Evolutionary conservation across 306 rosid genomes (phyloP).

Genomic region (Hippophae rhamnoides): DNA sequence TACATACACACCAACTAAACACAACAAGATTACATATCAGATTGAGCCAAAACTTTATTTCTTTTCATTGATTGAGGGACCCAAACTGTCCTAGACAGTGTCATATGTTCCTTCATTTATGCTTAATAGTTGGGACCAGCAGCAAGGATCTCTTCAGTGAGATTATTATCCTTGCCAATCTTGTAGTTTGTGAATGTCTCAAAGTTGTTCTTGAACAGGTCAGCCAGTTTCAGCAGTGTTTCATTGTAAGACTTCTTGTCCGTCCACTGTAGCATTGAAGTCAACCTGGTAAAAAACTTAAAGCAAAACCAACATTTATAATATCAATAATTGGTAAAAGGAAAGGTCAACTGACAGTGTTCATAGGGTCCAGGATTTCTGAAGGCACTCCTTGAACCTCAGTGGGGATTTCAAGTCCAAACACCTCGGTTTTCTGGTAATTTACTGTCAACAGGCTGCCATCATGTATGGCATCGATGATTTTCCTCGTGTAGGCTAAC

Average conservation of each 20-base stretch:
- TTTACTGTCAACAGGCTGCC: constrained; percentile 52
- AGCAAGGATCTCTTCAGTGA: constrained; percentile 72
- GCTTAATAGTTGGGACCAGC: constrained; percentile 58
- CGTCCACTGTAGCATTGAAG: constrained; percentile 45
- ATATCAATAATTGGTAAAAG: too few relatives aligned
- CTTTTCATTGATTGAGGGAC: not conserved
- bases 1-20: not conserved
- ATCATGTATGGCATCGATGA: constrained; percentile 80
- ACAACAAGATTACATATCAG: not conserved
- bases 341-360: constrained; percentile 45
- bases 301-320: not conserved
- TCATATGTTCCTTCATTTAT: not conserved
- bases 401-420: constrained; percentile 73
- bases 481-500: constrained; percentile 65
- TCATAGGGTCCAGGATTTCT: constrained; percentile 62
- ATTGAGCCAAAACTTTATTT: not conserved
- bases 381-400: constrained; percentile 70
- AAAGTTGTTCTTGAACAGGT: constrained; percentile 65
- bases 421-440: constrained; percentile 52
- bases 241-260: constrained; percentile 51
- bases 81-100: not conserved
- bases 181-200: constrained; percentile 52
- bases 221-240: constrained; percentile 54
- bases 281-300: not conserved
- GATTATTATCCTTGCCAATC: constrained; percentile 48